phyloP scores from a whole-genome alignment of 2,329 filamentous ascomycete species.

The Microdochium trichocladiopsis region DNA sequence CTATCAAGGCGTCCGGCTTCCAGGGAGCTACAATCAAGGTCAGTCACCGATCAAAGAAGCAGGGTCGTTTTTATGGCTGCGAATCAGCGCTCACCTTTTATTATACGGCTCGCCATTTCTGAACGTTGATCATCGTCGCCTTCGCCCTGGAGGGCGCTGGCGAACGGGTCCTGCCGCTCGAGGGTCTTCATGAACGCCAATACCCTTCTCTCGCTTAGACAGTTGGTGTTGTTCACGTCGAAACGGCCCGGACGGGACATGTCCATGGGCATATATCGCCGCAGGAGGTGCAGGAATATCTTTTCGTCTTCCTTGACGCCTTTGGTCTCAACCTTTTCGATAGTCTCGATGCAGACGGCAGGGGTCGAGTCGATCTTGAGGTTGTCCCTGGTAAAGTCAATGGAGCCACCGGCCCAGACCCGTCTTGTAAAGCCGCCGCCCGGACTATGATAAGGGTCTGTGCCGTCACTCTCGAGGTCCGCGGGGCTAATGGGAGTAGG shows the following conservation, averaged over 20 bases:
- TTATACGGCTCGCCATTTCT: slow-evolving; percentile 8
- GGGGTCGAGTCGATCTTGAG: slow-evolving; percentile 30
- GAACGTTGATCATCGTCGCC: neutral
- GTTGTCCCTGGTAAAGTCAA: slow-evolving; percentile 41
- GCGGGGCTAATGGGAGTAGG: slow-evolving; percentile 59
- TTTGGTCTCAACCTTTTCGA: slow-evolving; percentile 29
- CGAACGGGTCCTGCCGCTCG: slow-evolving; percentile 11
- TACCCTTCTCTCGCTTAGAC: slow-evolving; percentile 37
- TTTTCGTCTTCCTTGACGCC: slow-evolving; percentile 29
- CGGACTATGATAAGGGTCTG: slow-evolving; percentile 72
- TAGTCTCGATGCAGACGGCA: slow-evolving; percentile 37
- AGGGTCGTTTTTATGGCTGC: neutral
- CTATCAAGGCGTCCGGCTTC: slow-evolving; percentile 31
- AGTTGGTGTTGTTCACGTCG: neutral
- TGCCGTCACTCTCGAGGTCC: slow-evolving; percentile 71
- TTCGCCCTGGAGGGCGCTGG: slow-evolving; percentile 6
- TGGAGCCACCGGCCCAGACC: slow-evolving; percentile 81
- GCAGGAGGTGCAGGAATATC: slow-evolving; percentile 43
- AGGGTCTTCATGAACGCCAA: slow-evolving; percentile 43
- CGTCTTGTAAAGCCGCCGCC: slow-evolving; percentile 65
- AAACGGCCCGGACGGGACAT: slow-evolving; percentile 8
- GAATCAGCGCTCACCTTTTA: slow-evolving; percentile 16
- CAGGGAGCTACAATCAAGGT: slow-evolving; percentile 21
- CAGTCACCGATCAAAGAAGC: slow-evolving; percentile 1
- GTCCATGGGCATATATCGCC: slow-evolving; percentile 29